phyloP scores from a whole-genome alignment of 805 yeast species.

The Yamadazyma sp. region DNA sequence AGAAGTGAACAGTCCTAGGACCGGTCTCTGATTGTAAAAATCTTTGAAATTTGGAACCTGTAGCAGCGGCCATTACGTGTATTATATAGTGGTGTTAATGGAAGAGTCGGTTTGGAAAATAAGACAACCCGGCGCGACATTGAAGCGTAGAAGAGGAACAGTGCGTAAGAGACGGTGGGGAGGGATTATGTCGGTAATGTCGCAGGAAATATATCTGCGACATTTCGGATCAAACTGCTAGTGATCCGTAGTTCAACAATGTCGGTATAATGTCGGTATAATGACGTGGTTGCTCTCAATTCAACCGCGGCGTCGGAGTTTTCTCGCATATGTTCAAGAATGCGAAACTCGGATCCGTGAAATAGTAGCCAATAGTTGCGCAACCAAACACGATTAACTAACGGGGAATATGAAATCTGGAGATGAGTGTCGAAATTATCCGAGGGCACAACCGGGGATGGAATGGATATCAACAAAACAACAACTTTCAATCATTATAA shows the following conservation, averaged over 20 bases:
- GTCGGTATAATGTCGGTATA: too few species aligned
- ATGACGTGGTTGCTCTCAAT: too few species aligned
- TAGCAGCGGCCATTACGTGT: slow-evolving; percentile 27
- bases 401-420: slow-evolving; percentile 10
- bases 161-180: neutral
- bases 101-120: slow-evolving; percentile 2
- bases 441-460: slow-evolving; percentile 8
- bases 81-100: slow-evolving; percentile 1
- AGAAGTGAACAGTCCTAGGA: slow-evolving; percentile 95
- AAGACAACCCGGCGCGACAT: too few species aligned
- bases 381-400: slow-evolving; percentile 5
- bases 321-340: slow-evolving; percentile 6
- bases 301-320: slow-evolving; percentile 8
- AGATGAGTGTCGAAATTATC: slow-evolving; percentile 4
- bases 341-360: slow-evolving; percentile 13
- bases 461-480: neutral
- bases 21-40: slow-evolving; percentile 88
- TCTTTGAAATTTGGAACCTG: slow-evolving; percentile 60
- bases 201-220: too few species aligned
- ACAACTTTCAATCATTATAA: too few species aligned
- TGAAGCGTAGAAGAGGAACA: too few species aligned
- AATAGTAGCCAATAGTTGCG: slow-evolving; percentile 7
- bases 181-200: too few species aligned
- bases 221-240: too few species aligned
- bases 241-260: too few species aligned